These are phyloP conservation scores for Acanthamoeba rhysodes DNA, from an alignment of 208 protist species.

Conservation along the genomic window DNA sequence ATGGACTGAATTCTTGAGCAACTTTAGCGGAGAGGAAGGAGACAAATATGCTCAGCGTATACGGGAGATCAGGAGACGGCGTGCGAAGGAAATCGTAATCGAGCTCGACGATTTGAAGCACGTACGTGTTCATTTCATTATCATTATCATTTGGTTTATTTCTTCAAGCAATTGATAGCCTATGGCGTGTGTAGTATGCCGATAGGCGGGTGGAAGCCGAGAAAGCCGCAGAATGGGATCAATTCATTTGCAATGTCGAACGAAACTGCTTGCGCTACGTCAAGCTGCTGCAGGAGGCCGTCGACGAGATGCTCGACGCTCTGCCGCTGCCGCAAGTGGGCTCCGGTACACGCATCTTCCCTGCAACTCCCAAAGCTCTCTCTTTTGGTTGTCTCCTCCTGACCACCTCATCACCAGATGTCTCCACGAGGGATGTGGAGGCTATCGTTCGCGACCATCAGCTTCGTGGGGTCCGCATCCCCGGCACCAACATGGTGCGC, in stretches of 20 bases:
- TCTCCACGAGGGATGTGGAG: neutral
- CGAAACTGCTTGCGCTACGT: neutral
- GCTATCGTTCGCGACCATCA: neutral
- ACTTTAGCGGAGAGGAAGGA: neutral
- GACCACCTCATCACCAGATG: neutral
- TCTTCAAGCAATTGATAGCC: neutral
- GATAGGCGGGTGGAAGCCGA: neutral
- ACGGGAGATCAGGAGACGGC: neutral
- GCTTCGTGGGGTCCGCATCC: neutral
- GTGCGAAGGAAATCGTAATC: neutral
- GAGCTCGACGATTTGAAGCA: neutral
- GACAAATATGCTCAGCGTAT: neutral
- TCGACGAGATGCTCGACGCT: neutral
- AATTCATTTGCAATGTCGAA: neutral
- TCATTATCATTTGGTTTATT: neutral
- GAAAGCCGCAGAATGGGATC: neutral
- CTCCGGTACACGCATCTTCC: neutral
- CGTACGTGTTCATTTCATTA: neutral
- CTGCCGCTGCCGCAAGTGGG: neutral
- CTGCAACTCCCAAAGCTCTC: neutral
- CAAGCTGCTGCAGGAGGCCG: neutral
- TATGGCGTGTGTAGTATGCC: neutral
- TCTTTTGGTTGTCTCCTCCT: neutral
- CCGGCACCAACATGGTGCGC: conserved; percentile 8
- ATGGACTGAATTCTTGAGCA: neutral